Conservation (phyloP, 1,284 basidiomycete species). For the Vanrija sp. region DNA sequence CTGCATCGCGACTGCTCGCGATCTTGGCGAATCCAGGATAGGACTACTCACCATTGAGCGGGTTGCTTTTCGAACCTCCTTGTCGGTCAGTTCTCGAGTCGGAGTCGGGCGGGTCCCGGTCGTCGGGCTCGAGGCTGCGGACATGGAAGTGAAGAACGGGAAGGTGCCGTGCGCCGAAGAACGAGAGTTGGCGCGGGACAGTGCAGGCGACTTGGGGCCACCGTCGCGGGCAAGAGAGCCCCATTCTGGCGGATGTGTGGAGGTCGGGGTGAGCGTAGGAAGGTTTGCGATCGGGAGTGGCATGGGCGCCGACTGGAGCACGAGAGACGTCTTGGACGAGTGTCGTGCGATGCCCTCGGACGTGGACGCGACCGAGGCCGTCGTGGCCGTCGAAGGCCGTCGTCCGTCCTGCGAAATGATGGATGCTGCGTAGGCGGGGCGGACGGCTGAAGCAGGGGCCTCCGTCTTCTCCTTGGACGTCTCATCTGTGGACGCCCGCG, state of each 20-base stretch:
- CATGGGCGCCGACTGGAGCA: constrained; percentile 46
- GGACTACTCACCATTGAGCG: constrained; percentile 41
- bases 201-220: constrained; percentile 29
- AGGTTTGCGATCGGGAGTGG: constrained; percentile 48
- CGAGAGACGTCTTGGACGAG: constrained; percentile 1
- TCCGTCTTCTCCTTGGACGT: too few species aligned
- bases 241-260: constrained; percentile 31
- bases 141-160: constrained; percentile 22
- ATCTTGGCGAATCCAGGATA: too few species aligned
- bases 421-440: too few species aligned
- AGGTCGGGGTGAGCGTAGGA: constrained; percentile 26
- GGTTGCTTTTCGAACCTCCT: constrained; percentile 40
- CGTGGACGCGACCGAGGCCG: too few species aligned
- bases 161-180: constrained; percentile 19
- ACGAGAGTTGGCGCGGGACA: constrained; percentile 7
- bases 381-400: too few species aligned
- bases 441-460: too few species aligned
- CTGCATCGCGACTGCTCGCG: too few species aligned
- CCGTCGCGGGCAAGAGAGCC: constrained; percentile 31
- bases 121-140: constrained; percentile 1
- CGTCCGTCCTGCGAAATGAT: too few species aligned
- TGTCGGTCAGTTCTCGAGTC: constrained; percentile 28
- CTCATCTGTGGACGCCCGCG: too few species aligned
- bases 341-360: too few species aligned
- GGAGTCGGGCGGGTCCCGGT: constrained; percentile 3